Percentiles rank a stretch among this genome's conserved stretches.
phyloP scores from a whole-genome alignment of 768 basidiomycete species.

The Amanita pallidorosea region DNA sequence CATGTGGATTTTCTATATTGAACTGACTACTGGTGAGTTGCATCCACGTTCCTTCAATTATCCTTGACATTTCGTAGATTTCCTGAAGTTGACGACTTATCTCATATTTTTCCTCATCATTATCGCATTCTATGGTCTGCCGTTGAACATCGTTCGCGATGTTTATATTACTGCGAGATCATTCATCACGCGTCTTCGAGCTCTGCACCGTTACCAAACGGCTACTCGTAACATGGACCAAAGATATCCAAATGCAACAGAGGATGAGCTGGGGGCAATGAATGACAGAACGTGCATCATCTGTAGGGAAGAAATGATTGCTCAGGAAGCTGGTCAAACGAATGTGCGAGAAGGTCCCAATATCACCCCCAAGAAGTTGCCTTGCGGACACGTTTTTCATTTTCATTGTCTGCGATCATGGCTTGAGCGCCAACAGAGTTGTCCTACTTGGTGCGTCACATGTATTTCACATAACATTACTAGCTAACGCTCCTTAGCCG shows the following conservation, averaged over 20 bases:
- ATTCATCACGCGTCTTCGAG: slow-evolving; percentile 78
- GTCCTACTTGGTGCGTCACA: slow-evolving; percentile 83
- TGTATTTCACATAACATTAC: neutral
- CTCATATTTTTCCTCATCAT: slow-evolving; percentile 90
- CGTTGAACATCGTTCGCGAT: slow-evolving; percentile 93
- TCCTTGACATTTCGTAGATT: slow-evolving; percentile 45
- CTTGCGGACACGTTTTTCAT: slow-evolving; percentile 97
- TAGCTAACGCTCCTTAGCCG: slow-evolving; percentile 35
- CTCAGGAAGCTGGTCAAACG: slow-evolving; percentile 21
- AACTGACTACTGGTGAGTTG: slow-evolving; percentile 72
- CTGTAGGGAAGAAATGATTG: slow-evolving; percentile 90
- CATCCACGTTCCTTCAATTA: neutral
- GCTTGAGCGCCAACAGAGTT: slow-evolving; percentile 97
- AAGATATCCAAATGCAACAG: slow-evolving; percentile 86
- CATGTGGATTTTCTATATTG: slow-evolving; percentile 94
- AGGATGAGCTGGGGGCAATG: slow-evolving; percentile 71
- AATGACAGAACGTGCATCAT: slow-evolving; percentile 95
- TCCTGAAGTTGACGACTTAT: slow-evolving; percentile 87
- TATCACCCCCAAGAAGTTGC: slow-evolving; percentile 92
- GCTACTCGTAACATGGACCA: slow-evolving; percentile 97
- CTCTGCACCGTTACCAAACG: slow-evolving; percentile 84
- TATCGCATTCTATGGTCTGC: slow-evolving; percentile 88
- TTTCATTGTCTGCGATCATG: slow-evolving; percentile 95
- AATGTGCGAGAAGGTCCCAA: slow-evolving; percentile 62
- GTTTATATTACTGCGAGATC: slow-evolving; percentile 94